Base-by-base conservation (phyloP, 768 basidiomycete genomes). In the Rhizopogon salebrosus region DNA sequence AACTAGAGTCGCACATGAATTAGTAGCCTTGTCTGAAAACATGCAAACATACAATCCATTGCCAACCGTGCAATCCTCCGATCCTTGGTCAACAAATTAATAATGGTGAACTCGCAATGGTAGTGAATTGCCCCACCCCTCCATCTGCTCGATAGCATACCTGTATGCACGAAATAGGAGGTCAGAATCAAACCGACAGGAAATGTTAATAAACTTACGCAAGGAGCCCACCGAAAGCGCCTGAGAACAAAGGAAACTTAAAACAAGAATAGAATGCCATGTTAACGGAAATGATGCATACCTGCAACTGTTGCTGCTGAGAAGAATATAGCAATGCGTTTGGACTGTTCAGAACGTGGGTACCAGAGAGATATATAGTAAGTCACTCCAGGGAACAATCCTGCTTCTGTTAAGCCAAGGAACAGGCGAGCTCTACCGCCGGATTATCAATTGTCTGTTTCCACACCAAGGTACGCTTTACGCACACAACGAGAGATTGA, bases 261-360 rank as follows among this genome's bases (percentile, higher is more conserved):
- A 35, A n/a, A n/a, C 10, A 27, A 14, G 8, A 18, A 6, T 34
- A n/a, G 18, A 13, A 23, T 8, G 14, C 2, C 0, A 8, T 4
- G 22, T 8, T 22, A 22, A 23, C 9, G 14, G 35, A 6, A 36
- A 3, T 16, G 6, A n/a, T 35, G 49, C 62, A n/a, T 29, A 64
- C 76, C 82, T 16, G 82, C 77, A 34, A 79, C 60, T 1, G 80
- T 83, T 10, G 82, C 81, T 35, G 82, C 81, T n/a, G 78, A 78
- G 63, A 84, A 84, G 71, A 86, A 85, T 35, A 85, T 70, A 4
- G 83, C 80, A 51, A 83, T 75, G 24, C 84, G 76, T 59, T 67
- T 69, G 16, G 79, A 82, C 40, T 83, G 76, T 59, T 86, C 84
- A 49, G 70, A 68, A 31, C 78, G 71, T 10, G 80, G 75, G 61